Conservation (phyloP, 345 rosid genomes). For the Lepidium didymum region DNA sequence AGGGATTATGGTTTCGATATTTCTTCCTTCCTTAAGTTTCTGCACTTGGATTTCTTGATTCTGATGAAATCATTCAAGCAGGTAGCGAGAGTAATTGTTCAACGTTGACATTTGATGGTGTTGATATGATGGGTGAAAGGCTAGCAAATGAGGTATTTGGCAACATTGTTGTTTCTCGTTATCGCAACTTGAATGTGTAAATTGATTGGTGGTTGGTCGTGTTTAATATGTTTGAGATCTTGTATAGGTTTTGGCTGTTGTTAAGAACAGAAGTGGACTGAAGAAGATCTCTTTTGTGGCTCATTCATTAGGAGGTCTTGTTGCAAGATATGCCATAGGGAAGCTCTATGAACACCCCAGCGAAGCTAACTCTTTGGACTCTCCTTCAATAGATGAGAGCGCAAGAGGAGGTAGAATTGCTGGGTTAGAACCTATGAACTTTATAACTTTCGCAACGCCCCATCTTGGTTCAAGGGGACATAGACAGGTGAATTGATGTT, state of each 20-base stretch:
- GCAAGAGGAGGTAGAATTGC: constrained; percentile 43
- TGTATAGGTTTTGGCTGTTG: constrained; percentile 65
- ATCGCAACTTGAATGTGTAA: background rate
- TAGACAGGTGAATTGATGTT: constrained; percentile 53
- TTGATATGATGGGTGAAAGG: constrained; percentile 92
- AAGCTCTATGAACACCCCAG: constrained; percentile 48
- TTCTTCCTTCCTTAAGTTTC: background rate
- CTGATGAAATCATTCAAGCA: constrained; percentile 25
- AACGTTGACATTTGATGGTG: constrained; percentile 83
- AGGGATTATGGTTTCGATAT: background rate
- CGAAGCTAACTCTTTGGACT: constrained; percentile 24
- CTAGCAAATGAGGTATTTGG: constrained; percentile 73
- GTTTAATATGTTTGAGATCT: constrained; percentile 2
- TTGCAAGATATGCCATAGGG: constrained; percentile 91
- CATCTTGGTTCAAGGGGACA: constrained; percentile 96
- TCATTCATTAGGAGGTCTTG: constrained; percentile 92
- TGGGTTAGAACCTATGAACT: constrained; percentile 89
- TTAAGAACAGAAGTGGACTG: constrained; percentile 46
- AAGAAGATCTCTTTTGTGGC: constrained; percentile 88
- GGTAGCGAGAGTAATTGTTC: constrained; percentile 81
- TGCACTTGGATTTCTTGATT: background rate
- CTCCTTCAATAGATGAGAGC: constrained; percentile 26
- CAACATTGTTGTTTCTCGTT: constrained; percentile 22
- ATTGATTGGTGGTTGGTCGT: background rate
- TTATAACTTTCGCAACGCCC: constrained; percentile 89